phyloP scores from a whole-genome alignment of 2,329 filamentous ascomycete genomes.

The Achaetomium macrosporum region DNA sequence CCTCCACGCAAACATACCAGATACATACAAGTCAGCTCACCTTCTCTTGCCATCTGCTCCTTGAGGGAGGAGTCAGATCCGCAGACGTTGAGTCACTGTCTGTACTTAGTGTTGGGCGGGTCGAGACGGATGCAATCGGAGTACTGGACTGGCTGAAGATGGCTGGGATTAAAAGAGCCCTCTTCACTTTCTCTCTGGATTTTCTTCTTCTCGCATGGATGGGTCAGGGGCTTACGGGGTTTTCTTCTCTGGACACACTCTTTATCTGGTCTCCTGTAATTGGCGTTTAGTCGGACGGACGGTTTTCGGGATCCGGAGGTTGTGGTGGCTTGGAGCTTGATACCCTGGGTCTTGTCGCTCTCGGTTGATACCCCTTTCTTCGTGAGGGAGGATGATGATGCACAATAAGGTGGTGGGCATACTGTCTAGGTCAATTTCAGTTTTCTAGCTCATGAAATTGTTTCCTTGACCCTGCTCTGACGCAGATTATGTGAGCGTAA shows the following conservation, averaged over 20 bases:
- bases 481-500: too few relatives aligned
- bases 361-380: conserved; percentile 1
- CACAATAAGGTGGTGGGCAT: not conserved
- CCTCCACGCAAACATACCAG: too few relatives aligned
- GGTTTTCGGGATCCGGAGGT: not conserved
- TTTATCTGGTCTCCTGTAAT: conserved; percentile 4
- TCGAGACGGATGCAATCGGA: too few relatives aligned
- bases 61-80: too few relatives aligned
- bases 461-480: not conserved
- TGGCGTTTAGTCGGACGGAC: not conserved
- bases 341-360: not conserved
- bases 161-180: not conserved
- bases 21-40: too few relatives aligned
- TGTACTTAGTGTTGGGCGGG: not conserved
- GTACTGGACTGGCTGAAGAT: too few relatives aligned
- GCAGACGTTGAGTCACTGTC: not conserved
- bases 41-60: too few relatives aligned
- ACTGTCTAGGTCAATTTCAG: not conserved
- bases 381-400: not conserved
- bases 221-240: not conserved
- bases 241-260: not conserved
- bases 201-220: not conserved
- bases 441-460: not conserved
- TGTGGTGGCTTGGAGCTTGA: conserved; percentile 1
- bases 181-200: not conserved